Base-by-base conservation (phyloP, 139 green algal genomes). In the Diplosphaera chodatii region DNA sequence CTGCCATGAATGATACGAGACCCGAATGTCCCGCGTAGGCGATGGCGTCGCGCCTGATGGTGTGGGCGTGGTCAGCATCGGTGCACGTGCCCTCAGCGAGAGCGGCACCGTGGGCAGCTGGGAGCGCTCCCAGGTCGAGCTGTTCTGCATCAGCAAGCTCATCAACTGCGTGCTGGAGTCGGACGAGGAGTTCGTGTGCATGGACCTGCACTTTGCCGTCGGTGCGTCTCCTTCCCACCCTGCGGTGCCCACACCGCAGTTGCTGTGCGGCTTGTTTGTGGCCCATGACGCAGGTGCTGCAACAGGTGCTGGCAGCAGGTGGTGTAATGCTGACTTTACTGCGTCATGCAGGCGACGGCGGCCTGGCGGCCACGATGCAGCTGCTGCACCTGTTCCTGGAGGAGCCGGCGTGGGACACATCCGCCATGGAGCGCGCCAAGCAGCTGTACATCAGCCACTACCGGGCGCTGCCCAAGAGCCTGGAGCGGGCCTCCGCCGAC, bases 141-240 rank as follows among this genome's bases (percentile, higher is more conserved):
- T 97, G 34, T 98, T 98, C 77, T 98, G 93, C 75, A 88, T 99
- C 56, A 79, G 78, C 72, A 92, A 94, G 70, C 86, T 99, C 55
- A 90, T 99, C 69, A 96, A 96, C 83, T 97, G 89, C 83, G 75
- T 91, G 73, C 76, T 98, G 73, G 95, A 99, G 74, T 80, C 88
- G 28, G 91, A 96, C 78, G 93, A 98, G 73, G 95, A 99, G 86
- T 97, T 96, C 74, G 70, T 97, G 27, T 86, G 88, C 77, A 91
- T 99, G 81, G 94, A 98, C 85, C 88, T 95, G 74, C 90, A 96
- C 80, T 97, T 97, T 77, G 76, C 88, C 1, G 34, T 67, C 25
- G 72, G 80, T 91, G 20, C 72, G 77, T 1, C n/a, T n/a, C n/a
- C n/a, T n/a, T n/a, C n/a, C n/a, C n/a, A n/a, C n/a, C n/a, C n/a